Conservation (phyloP, 306 rosid species). For the Cucumis cinereus region DNA sequence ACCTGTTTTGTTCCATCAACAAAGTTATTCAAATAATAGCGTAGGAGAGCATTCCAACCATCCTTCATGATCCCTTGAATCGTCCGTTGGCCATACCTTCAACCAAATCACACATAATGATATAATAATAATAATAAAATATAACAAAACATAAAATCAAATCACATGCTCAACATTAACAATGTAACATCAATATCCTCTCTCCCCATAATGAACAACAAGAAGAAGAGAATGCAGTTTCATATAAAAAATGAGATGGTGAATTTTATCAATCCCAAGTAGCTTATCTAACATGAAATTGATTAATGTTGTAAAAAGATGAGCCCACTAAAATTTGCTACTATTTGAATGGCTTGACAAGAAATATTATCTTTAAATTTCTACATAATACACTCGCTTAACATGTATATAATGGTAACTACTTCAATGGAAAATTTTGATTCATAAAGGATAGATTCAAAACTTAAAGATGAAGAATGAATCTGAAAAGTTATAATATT, state of each 20-base stretch:
- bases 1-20: slow-evolving; percentile 89
- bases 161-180: background rate
- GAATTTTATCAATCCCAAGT: background rate
- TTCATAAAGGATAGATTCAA: background rate
- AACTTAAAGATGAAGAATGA: background rate
- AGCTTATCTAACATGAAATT: background rate
- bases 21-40: slow-evolving; percentile 83
- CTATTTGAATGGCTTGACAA: no score
- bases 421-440: background rate
- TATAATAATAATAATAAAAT: background rate
- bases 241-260: background rate
- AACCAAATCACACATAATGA: slow-evolving; percentile 21
- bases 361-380: background rate
- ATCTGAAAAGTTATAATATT: background rate
- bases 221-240: background rate
- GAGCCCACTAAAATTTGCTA: background rate
- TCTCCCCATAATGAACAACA: background rate
- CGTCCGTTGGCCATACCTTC: slow-evolving; percentile 82
- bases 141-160: background rate
- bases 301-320: background rate
- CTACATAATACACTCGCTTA: background rate
- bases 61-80: slow-evolving; percentile 64
- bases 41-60: slow-evolving; percentile 60
- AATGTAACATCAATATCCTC: background rate
- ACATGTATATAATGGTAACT: background rate